A percentile compares a stretch with the other conserved stretches of the same genome.
These are phyloP conservation scores for Tuber calosporum DNA, from an alignment of 495 filamentous ascomycete genomes.

Conservation along the genomic window DNA sequence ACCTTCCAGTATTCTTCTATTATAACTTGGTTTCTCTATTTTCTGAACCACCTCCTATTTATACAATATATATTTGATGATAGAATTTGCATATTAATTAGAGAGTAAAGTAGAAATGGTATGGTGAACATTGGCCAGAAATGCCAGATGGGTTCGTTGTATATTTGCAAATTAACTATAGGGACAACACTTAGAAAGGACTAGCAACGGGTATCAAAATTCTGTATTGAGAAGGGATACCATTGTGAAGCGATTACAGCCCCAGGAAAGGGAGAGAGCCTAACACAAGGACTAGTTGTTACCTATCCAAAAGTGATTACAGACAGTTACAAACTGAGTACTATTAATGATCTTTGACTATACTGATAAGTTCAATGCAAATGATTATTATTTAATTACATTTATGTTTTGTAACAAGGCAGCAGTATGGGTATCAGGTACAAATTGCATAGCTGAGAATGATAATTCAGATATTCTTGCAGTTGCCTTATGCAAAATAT, in stretches of 20 bases:
- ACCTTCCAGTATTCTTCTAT: too few relatives aligned
- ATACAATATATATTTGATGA: too few relatives aligned
- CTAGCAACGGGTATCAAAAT: conserved; percentile 5
- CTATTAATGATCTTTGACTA: conserved; percentile 15
- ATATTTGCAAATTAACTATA: conserved; percentile 6
- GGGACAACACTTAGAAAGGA: neutral
- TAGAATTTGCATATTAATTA: neutral
- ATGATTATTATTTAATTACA: conserved; percentile 7
- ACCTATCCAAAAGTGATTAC: neutral
- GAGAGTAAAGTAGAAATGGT: conserved; percentile 9
- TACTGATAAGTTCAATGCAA: conserved; percentile 7
- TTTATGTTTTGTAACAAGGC: conserved; percentile 3
- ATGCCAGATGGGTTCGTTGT: neutral
- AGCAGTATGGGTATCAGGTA: conserved; percentile 7
- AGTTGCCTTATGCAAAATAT: neutral
- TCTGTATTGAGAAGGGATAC: neutral
- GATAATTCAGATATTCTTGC: conserved; percentile 16
- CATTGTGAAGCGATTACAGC: conserved; percentile 1
- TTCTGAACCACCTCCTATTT: too few relatives aligned
- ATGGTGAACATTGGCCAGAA: conserved; percentile 6
- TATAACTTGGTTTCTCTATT: too few relatives aligned
- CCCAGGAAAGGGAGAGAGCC: neutral
- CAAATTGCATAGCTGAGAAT: conserved; percentile 8
- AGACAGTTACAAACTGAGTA: neutral
- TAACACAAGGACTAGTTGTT: neutral